A percentile compares a stretch with the other conserved stretches of the same genome.
These are phyloP conservation scores for Oidiodendron maius DNA, from an alignment of 495 filamentous ascomycete species.

Conservation along the genomic window DNA sequence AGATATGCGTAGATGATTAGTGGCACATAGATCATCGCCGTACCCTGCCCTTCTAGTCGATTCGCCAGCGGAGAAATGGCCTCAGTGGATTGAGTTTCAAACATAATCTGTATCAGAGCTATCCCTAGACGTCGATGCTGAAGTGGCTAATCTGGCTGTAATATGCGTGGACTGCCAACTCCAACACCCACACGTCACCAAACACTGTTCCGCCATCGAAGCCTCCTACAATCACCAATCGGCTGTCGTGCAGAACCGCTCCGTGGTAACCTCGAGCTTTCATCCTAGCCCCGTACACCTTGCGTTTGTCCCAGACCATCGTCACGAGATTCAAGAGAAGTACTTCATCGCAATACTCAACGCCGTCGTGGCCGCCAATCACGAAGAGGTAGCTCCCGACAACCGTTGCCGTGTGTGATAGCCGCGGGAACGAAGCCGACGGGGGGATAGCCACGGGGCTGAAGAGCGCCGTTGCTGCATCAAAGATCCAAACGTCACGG, in stretches of 20 bases:
- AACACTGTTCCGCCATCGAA: conserved; percentile 61
- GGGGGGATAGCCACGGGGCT: conserved; percentile 39
- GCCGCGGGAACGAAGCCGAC: conserved; percentile 44
- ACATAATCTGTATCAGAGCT: too few relatives aligned
- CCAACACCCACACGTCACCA: conserved; percentile 55
- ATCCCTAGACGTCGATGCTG: conserved; percentile 50
- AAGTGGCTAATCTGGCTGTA: conserved; percentile 66
- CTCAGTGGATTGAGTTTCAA: too few relatives aligned
- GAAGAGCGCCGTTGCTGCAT: conserved; percentile 51
- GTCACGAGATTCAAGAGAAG: conserved; percentile 60
- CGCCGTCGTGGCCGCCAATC: conserved; percentile 59
- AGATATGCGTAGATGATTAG: too few relatives aligned
- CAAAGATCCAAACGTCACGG: conserved; percentile 63
- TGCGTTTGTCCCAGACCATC: conserved; percentile 60
- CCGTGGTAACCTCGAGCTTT: conserved; percentile 59
- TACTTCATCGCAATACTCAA: conserved; percentile 60
- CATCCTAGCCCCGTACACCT: conserved; percentile 56
- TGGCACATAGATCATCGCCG: too few relatives aligned
- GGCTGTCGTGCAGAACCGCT: conserved; percentile 53
- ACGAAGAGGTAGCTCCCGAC: conserved; percentile 63
- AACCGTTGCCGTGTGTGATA: conserved; percentile 59
- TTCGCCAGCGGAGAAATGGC: too few relatives aligned
- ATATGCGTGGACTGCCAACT: conserved; percentile 59
- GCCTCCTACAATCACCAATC: conserved; percentile 54
- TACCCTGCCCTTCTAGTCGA: too few relatives aligned